Percentiles rank a stretch among this genome's conserved stretches.
Evolutionary conservation across 148 eudicot genomes (phyloP).

Genomic region (Polygonum aviculare): DNA sequence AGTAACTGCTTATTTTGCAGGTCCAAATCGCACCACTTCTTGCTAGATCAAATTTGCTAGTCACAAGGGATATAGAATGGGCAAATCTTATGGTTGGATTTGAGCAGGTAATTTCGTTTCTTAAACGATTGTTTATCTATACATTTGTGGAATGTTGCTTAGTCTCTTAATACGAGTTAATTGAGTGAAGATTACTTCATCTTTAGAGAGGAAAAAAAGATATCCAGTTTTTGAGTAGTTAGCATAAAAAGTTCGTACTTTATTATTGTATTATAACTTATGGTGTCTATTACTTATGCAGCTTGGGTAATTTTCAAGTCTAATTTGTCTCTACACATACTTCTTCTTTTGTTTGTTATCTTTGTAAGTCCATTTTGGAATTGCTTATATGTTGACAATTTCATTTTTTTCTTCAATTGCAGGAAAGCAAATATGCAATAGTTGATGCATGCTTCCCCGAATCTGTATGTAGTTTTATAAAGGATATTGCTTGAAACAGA

Average conservation of each 20-base stretch:
- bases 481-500: constrained; percentile 4
- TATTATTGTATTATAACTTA: neutral
- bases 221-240: neutral
- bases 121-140: neutral
- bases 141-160: neutral
- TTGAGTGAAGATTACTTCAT: neutral
- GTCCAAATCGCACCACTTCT: constrained; percentile 77
- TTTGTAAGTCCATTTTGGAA: neutral
- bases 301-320: neutral
- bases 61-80: constrained; percentile 98
- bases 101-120: constrained; percentile 67
- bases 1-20: constrained; percentile 21
- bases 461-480: constrained; percentile 41
- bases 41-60: constrained; percentile 85
- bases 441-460: constrained; percentile 83
- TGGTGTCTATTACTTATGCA: neutral
- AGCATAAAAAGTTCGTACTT: neutral
- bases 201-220: neutral
- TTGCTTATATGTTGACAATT: neutral
- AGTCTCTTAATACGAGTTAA: neutral
- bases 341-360: neutral
- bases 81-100: constrained; percentile 86
- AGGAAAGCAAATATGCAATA: constrained; percentile 85
- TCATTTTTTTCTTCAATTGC: constrained; percentile 22
- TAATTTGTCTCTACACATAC: neutral